Evolutionary conservation across 176 grass and related monocot genomes (phyloP), one percentile per base, ranked within the genome.

Genomic region (Bonia amplexicaulis): DNA sequence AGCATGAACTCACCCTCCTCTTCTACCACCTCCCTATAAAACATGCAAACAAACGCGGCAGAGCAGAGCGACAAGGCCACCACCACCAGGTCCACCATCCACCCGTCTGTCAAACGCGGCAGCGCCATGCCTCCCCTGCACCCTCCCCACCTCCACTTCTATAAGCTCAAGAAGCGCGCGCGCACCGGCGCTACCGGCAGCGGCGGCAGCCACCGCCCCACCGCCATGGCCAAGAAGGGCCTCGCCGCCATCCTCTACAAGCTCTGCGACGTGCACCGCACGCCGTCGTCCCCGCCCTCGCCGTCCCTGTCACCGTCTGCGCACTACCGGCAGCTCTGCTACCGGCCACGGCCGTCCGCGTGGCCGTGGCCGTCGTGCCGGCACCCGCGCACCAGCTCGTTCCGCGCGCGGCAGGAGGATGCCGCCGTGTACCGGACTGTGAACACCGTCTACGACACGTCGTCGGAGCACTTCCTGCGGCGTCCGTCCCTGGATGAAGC

Each of bases 301-400:
- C 73, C 70, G 1, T 3, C 61, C 0, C 60, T 66, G 26, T 63
- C 76, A 11, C 41, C 68, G 22, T 69, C 74, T 16, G 60, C 68
- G 22, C 70, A 75, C 58, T 61, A 84, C 64, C 58, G 66, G 20
- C 58, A 59, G 58, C 85, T 87, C 59, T 93, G 91, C 80, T 91
- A 91, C 81, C 84, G 67, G 31, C 80, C 91, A 71, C 47, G 78
- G 20, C 87, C 86, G 42, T 88, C 86, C 17, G 6, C 87, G 39
- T 96, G 94, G 91, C 89, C 94, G 11, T 96, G 94, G 94, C 94
- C 94, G 65, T 93, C 91, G 83, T 96, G 94, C 89, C 83, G 86
- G 64, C 84, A 91, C 85, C 94, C 94, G 53, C 89, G 82, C 80
- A 96, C 94, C 74, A 89, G 77, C 62, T 96, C 94, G 16, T 96